These are phyloP conservation scores for Gliomastix tumulicola DNA, from an alignment of 2,329 filamentous ascomycete genomes.

Conservation along the genomic window DNA sequence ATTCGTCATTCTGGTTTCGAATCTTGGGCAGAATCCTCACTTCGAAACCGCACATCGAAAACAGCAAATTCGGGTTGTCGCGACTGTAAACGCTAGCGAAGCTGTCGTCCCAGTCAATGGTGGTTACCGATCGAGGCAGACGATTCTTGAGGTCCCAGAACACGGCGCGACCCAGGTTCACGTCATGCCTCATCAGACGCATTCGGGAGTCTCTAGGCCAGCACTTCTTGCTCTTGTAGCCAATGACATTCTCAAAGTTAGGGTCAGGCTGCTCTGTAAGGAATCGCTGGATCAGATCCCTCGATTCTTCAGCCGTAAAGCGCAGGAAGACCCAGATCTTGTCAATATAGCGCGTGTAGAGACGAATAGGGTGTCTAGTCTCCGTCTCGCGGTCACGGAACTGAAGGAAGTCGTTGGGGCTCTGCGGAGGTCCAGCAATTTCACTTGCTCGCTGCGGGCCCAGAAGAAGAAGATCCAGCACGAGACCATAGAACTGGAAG, in stretches of 20 bases:
- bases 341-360: constrained; percentile 98
- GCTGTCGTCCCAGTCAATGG: constrained; percentile 98
- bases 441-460: constrained; percentile 96
- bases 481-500: constrained; percentile 96
- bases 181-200: constrained; percentile 97
- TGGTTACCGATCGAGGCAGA: constrained; percentile 87
- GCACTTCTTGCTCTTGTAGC: constrained; percentile 98
- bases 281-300: constrained; percentile 95
- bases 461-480: constrained; percentile 85
- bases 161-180: constrained; percentile 92
- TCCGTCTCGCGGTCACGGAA: constrained; percentile 92
- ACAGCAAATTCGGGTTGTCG: constrained; percentile 94
- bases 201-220: constrained; percentile 97
- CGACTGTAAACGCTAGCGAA: constrained; percentile 97
- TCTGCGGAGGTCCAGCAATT: constrained; percentile 88
- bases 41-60: constrained; percentile 97
- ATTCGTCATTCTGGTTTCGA: constrained; percentile 92
- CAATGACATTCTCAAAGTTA: constrained; percentile 98
- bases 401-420: constrained; percentile 94
- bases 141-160: constrained; percentile 99
- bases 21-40: constrained; percentile 94
- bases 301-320: constrained; percentile 88
- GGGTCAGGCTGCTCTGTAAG: constrained; percentile 96
- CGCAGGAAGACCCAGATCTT: constrained; percentile 97
- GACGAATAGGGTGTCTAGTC: constrained; percentile 84